Evolutionary conservation across 1,139 yeast genomes (phyloP).

Genomic region (Pichia sp.): DNA sequence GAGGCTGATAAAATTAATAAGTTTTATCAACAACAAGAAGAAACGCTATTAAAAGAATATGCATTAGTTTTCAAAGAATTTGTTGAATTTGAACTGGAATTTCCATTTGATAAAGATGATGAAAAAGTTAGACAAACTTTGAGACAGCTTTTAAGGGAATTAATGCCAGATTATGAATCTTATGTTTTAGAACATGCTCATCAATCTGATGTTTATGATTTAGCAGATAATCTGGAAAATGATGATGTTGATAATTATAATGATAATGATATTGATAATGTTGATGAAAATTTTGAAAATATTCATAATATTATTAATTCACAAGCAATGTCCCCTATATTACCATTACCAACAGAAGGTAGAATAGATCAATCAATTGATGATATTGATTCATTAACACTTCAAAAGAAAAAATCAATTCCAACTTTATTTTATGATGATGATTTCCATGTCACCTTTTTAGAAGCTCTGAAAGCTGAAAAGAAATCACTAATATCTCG

Average conservation of each 20-base stretch:
- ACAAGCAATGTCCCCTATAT: not conserved
- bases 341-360: not conserved
- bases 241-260: not conserved
- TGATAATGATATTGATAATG: not conserved
- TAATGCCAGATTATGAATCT: slow-evolving; percentile 12
- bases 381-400: slow-evolving; percentile 21
- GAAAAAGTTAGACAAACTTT: slow-evolving; percentile 15
- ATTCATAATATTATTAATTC: not conserved
- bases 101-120: slow-evolving; percentile 21
- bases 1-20: slow-evolving; percentile 52
- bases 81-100: slow-evolving; percentile 26
- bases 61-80: slow-evolving; percentile 40
- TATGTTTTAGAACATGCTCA: slow-evolving; percentile 2
- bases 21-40: slow-evolving; percentile 48
- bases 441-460: slow-evolving; percentile 39
- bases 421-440: slow-evolving; percentile 40
- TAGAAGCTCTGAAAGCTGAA: slow-evolving; percentile 54
- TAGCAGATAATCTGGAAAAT: not conserved
- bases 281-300: not conserved
- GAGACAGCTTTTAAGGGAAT: slow-evolving; percentile 13
- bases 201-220: slow-evolving; percentile 3
- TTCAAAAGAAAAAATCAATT: slow-evolving; percentile 30
- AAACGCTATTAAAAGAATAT: slow-evolving; percentile 41
- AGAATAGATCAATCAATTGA: slow-evolving; percentile 6
- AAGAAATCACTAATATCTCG: slow-evolving; percentile 62